Percentiles rank a stretch among this genome's conserved stretches.
These are phyloP conservation scores for Carex parvula DNA, from an alignment of 176 grass and related monocot genomes.

Conservation along the genomic window DNA sequence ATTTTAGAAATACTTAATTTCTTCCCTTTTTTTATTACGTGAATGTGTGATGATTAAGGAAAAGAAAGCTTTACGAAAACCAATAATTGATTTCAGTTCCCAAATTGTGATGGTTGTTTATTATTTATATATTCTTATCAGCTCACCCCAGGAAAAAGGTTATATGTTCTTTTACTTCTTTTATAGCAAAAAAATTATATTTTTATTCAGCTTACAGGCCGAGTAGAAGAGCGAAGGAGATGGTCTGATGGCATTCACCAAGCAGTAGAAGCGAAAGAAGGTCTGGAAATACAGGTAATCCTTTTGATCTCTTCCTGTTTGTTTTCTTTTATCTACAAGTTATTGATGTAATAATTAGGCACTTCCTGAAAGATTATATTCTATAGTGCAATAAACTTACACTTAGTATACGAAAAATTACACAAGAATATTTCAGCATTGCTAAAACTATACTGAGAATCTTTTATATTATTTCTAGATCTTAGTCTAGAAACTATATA, in stretches of 20 bases:
- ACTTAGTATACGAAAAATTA: neutral
- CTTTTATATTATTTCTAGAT: neutral
- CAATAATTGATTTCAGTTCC: neutral
- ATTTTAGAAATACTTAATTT: neutral
- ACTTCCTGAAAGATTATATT: neutral
- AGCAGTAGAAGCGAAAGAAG: slow-evolving; percentile 99
- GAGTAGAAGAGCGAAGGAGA: slow-evolving; percentile 91
- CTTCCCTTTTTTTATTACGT: slow-evolving; percentile 16
- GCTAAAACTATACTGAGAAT: neutral
- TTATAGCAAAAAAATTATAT: slow-evolving; percentile 28
- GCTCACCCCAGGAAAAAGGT: neutral
- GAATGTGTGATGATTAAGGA: neutral
- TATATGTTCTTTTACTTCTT: neutral
- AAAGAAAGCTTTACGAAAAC: neutral
- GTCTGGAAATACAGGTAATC: slow-evolving; percentile 76
- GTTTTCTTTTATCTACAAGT: slow-evolving; percentile 12
- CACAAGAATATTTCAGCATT: neutral
- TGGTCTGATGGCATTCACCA: slow-evolving; percentile 99
- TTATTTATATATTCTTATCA: slow-evolving; percentile 9
- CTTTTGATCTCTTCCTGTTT: neutral
- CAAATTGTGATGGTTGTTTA: slow-evolving; percentile 4
- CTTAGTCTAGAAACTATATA: neutral
- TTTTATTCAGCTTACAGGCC: slow-evolving; percentile 70
- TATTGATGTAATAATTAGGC: neutral
- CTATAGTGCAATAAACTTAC: neutral